Base-by-base conservation (phyloP, 2,329 filamentous ascomycete genomes). In the Trichophyton schoenleinii region DNA sequence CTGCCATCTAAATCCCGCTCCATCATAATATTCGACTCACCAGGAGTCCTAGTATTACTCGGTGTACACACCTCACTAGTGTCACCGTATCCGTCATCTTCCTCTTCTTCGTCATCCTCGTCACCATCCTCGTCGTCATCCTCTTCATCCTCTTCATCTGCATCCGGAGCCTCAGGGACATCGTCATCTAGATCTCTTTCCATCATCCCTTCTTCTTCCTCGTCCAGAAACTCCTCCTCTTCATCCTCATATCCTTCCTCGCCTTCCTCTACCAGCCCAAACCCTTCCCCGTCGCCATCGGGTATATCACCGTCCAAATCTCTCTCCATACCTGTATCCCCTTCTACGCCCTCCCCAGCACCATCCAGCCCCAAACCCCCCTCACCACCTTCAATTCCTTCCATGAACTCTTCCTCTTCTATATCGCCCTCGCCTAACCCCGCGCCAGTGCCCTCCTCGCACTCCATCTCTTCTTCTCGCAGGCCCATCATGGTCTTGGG, bases 401-500 rank as follows among this genome's bases (percentile, higher is more conserved):
- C 52, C 36, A 58, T 58, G 22, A 58, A 58, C 18, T 67, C 74
- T 31, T 72, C 73, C 67, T 84, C 85, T 0, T 84, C 82, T 67
- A 89, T 84, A 22, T 87, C 87, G 20, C 91, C 79, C 70, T 94
- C 89, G 70, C 87, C 80, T 63, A 87, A 86, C 69, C 88, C 81
- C 61, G 87, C 83, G 3, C 89, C 77, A 69, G 88, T 85, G 63
- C 91, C 88, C 73, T 99, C 94, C 71, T 92, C 87, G 61, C 88
- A 83, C 77, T 99, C 94, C 9, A 88, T 83, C 66, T 87, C 85
- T 77, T 99, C 94, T 74, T 99, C 94, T 48, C 88, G 86, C 75
- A 91, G 83, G 64, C 95, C 91, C 70, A 95, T 87, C 63, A 96
- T 83, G 0, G 92, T 96, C 79, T 97, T 99, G 62, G 84, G 73